Conservation (phyloP, 495 filamentous ascomycete genomes). For the Patellaria atrata region DNA sequence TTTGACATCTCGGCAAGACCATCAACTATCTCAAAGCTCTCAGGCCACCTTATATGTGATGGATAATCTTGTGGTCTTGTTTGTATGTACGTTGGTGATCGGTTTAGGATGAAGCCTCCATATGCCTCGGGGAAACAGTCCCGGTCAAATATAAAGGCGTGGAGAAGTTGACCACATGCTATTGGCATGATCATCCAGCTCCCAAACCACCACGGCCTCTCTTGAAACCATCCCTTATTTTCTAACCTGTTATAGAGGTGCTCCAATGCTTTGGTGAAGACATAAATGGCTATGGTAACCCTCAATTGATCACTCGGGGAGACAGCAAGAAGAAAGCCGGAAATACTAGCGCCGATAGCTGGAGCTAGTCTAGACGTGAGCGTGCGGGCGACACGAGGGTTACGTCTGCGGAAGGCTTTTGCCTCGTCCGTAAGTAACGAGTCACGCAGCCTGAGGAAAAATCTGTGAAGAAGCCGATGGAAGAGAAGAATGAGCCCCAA, state of each 20-base stretch:
- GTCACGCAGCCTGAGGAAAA: conserved; percentile 64
- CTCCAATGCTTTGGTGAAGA: conserved; percentile 64
- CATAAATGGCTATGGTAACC: conserved; percentile 64
- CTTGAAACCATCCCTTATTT: conserved; percentile 62
- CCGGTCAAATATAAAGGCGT: conserved; percentile 84
- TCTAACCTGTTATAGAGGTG: conserved; percentile 75
- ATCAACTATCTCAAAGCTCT: conserved; percentile 61
- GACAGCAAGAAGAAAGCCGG: conserved; percentile 67
- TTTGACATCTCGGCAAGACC: conserved; percentile 65
- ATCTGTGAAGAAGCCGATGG: conserved; percentile 80
- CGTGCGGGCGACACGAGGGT: conserved; percentile 56
- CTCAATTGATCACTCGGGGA: conserved; percentile 65
- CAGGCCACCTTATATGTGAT: conserved; percentile 54
- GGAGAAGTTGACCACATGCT: conserved; percentile 79
- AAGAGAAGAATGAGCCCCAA: conserved; percentile 72
- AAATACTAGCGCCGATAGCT: conserved; percentile 72
- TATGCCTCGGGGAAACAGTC: conserved; percentile 70
- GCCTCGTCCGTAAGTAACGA: conserved; percentile 65
- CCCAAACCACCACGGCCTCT: conserved; percentile 74
- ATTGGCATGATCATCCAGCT: conserved; percentile 92
- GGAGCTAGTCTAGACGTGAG: conserved; percentile 75
- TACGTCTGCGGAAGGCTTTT: conserved; percentile 61
- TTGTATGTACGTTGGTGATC: conserved; percentile 67
- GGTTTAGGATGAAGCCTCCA: conserved; percentile 55
- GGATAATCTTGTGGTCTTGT: conserved; percentile 56